Conservation (phyloP, 345 rosid species). For the Citrus reticulata region DNA sequence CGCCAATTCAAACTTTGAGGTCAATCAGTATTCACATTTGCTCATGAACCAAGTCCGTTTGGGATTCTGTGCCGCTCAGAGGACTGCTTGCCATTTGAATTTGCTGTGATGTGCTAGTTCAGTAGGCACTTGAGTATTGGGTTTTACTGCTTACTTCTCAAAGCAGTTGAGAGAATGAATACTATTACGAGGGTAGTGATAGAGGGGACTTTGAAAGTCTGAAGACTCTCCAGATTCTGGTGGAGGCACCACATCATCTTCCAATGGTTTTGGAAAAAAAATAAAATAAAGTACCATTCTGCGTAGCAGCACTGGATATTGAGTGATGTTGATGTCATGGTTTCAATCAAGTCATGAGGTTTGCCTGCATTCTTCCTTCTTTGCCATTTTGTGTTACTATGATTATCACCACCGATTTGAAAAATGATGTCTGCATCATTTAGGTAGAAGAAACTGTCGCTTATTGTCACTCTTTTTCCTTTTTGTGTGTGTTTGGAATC, state of each 20-base stretch:
- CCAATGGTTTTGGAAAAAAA: neutral
- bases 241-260: neutral
- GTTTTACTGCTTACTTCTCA: neutral
- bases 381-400: neutral
- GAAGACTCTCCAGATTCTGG: neutral
- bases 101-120: neutral
- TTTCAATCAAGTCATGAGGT: neutral
- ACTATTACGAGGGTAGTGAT: neutral
- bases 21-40: neutral
- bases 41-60: neutral
- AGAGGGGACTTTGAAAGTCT: neutral
- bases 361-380: neutral
- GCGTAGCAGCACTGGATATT: neutral
- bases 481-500: neutral
- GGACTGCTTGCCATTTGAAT: neutral
- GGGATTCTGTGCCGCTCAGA: neutral
- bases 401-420: neutral
- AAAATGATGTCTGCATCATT: neutral
- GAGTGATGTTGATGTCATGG: neutral
- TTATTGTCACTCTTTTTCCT: too few relatives aligned
- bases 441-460: neutral
- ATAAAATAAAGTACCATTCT: neutral
- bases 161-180: neutral
- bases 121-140: neutral
- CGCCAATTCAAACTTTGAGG: constrained; percentile 46